A percentile compares a stretch with the other conserved stretches of the same genome.
Evolutionary conservation across 2,329 filamentous ascomycete species (phyloP).

Genomic region (Aspergillaceae sp.): DNA sequence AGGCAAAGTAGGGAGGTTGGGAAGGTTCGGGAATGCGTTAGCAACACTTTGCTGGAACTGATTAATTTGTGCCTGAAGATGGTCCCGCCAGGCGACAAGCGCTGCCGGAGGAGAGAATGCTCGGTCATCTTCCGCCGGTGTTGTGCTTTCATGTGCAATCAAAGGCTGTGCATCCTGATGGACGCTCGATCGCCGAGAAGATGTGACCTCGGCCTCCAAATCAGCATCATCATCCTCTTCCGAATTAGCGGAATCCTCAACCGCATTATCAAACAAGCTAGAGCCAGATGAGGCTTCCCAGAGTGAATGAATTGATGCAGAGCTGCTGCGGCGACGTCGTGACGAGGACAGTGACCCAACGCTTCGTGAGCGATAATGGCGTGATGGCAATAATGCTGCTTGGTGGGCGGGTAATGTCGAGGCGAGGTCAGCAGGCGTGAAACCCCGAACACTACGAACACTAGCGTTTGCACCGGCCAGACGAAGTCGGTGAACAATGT

Average conservation of each 20-base stretch:
- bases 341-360: constrained; percentile 47
- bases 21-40: constrained; percentile 53
- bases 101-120: constrained; percentile 50
- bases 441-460: constrained; percentile 60
- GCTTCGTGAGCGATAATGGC: constrained; percentile 59
- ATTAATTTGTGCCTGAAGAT: constrained; percentile 64
- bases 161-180: constrained; percentile 24
- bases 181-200: constrained; percentile 29
- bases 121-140: constrained; percentile 18
- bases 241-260: constrained; percentile 31
- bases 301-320: constrained; percentile 57
- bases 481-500: constrained; percentile 68
- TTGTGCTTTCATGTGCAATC: constrained; percentile 17
- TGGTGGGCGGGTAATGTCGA: constrained; percentile 56
- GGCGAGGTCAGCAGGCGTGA: constrained; percentile 63
- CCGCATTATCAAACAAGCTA: constrained; percentile 37
- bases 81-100: constrained; percentile 63
- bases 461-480: constrained; percentile 64
- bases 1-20: constrained; percentile 44
- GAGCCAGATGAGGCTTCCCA: constrained; percentile 51
- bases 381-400: constrained; percentile 54
- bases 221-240: constrained; percentile 16
- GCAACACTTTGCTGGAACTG: constrained; percentile 66
- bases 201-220: constrained; percentile 13
- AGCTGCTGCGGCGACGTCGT: constrained; percentile 53